Percentiles rank a stretch among this genome's conserved stretches.
Evolutionary conservation across 306 rosid species (phyloP).

Genomic region (Lithocarpus polystachyus): DNA sequence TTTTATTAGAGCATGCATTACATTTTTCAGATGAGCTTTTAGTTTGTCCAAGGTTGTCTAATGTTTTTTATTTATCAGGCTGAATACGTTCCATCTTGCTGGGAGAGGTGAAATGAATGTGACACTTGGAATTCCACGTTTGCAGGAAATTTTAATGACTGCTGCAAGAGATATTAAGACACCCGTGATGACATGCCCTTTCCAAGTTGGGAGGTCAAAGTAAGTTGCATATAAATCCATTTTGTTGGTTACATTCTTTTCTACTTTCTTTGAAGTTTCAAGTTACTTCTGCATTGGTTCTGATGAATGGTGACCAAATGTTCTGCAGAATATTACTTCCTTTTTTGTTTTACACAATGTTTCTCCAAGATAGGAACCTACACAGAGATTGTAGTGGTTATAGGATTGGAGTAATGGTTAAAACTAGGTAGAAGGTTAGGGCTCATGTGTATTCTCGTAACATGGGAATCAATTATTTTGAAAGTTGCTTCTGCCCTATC

Average conservation of each 20-base stretch:
- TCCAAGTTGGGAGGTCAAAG: constrained; percentile 55
- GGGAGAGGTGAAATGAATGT: constrained; percentile 98
- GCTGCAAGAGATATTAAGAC: constrained; percentile 76
- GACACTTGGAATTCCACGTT: constrained; percentile 96
- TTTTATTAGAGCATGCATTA: neutral
- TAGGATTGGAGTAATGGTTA: neutral
- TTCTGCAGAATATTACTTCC: neutral
- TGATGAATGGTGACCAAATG: neutral
- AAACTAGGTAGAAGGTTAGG: neutral
- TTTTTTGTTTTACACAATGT: neutral
- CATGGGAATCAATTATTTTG: neutral
- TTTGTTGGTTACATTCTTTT: neutral
- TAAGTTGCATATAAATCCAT: constrained; percentile 40
- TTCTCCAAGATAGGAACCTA: neutral
- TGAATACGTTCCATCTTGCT: constrained; percentile 93
- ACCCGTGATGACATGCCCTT: constrained; percentile 91
- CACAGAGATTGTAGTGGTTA: neutral
- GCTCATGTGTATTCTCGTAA: neutral
- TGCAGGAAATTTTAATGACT: constrained; percentile 83
- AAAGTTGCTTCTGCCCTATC: neutral
- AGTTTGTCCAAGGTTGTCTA: neutral
- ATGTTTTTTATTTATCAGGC: constrained; percentile 37
- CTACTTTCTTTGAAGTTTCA: neutral
- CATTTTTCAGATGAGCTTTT: neutral
- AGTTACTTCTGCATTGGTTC: neutral